Base-by-base conservation (phyloP, 2,329 filamentous ascomycete genomes). In the Diplocarpon rosae region DNA sequence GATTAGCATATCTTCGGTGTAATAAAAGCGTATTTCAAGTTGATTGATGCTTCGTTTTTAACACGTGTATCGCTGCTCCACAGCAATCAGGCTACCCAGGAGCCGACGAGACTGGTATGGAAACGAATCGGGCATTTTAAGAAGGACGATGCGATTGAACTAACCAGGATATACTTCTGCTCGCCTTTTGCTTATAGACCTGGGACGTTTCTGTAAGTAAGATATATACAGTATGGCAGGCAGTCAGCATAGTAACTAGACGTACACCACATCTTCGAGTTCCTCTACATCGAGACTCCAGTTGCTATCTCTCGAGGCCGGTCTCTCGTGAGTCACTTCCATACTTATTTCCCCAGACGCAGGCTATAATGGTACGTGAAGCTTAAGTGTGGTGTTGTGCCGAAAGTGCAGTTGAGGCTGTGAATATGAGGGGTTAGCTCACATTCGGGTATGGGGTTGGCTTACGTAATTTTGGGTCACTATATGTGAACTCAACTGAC, bases 221-320 rank as follows among this genome's bases (percentile, higher is more conserved):
- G 11, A 5, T 16, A 1, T 29, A 38, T 14, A 38, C 30, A 3
- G 14, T 29, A 3, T 20, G 2, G 15, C 8, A 3, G 8, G 2
- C n/a, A n/a, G n/a, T n/a, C n/a, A n/a, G n/a, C n/a, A n/a, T 10
- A 14, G 13, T 17, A 31, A 27, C 28, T 9, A 27, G n/a, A 29
- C 28, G 15, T 43, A 43, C 41, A 43, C 41, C 29, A 31, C 34
- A 43, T 43, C 41, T 30, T 35, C 51, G 24, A 55, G 43, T 24
- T 56, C 54, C 14, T 49, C 52, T 24, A 52, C 41, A 29, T 48
- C 48, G 5, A 48, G 28, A n/a, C 45, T 48, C 34, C 41, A 48
- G 35, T 33, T 30, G 34, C 49, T 51, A 8, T 42, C 39, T 28
- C 39, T 16, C 15, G 49, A 48, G 2, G 38, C 32, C 15, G 41